phyloP scores from a whole-genome alignment of 495 filamentous ascomycete species.

The Copromyces sp. region DNA sequence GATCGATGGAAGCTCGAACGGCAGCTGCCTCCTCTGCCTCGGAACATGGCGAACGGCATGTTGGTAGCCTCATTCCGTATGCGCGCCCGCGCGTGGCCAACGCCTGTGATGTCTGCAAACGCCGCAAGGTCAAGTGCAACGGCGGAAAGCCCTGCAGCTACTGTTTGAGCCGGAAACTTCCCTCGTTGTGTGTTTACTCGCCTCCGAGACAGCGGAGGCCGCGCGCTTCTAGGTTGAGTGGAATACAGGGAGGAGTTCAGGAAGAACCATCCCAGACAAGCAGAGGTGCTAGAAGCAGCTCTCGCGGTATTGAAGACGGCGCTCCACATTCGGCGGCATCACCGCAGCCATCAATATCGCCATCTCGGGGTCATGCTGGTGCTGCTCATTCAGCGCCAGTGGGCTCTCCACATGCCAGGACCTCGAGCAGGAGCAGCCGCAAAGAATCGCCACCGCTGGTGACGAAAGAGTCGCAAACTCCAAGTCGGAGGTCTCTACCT shows the following conservation, averaged over 20 bases:
- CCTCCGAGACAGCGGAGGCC: not conserved
- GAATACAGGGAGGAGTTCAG: not conserved
- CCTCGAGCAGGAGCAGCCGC: not conserved
- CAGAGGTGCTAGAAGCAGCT: not conserved
- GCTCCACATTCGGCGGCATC: not conserved
- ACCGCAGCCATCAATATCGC: not conserved
- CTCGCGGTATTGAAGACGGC: not conserved
- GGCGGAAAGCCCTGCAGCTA: conserved; percentile 27
- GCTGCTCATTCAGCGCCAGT: not conserved
- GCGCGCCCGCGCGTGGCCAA: conserved; percentile 29
- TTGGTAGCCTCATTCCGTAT: not conserved
- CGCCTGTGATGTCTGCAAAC: conserved; percentile 37
- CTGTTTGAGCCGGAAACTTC: conserved; percentile 17
- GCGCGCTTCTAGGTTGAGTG: not conserved
- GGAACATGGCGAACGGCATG: not conserved
- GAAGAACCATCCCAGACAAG: not conserved
- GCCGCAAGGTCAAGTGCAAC: conserved; percentile 34
- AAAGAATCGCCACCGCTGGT: not conserved
- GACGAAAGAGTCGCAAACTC: not conserved
- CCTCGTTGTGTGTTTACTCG: conserved; percentile 18
- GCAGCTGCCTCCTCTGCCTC: not conserved
- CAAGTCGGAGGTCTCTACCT: not conserved
- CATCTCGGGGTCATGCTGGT: not conserved
- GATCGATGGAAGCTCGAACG: not conserved
- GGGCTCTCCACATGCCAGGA: not conserved